Base-by-base conservation (phyloP, 257 asterid genomes). In the Plantago major region DNA sequence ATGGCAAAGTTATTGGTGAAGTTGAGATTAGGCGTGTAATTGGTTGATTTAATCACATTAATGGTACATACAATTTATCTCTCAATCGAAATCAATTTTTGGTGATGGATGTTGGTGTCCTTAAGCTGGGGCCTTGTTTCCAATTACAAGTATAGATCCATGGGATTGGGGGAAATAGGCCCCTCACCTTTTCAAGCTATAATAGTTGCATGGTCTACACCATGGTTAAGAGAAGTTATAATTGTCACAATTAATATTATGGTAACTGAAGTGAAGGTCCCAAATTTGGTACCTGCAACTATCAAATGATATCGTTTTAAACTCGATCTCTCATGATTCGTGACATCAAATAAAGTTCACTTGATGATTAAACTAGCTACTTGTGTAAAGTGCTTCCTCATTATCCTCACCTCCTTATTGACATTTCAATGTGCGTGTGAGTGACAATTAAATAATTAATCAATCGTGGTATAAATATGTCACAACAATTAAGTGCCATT, bases 181-280 rank as follows among this genome's bases (percentile, higher is more conserved):
- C 81, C 84, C 73, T 73, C 69, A 45, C 69, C 74, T 66, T 80
- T 78, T 76, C 22, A 58, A 72, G 81, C 71, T 67, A 78, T 69
- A 55, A 82, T 70, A 62, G 78, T 75, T 71, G 81, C 78, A 73
- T 76, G 81, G 82, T 82, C 85, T 78, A 72, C 87, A 74, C 75
- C 78, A 77, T 50, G 74, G 75, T 67, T 73, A 74, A 46, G 63
- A 64, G 65, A 42, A 73, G 59, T 63, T 66, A 71, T 22, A 22
- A 22, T 59, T 69, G 63, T 62, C 69, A 75, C 51, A 63, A 22
- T 22, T 22, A 22, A 69, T 68, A 62, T 78, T 74, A 63, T 72
- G 72, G 63, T 64, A 77, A 75, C 67, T 67, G 81, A 64, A 63
- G 64, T 72, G 74, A 50, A 58, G 73, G 77, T 69, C 64, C 83